Evolutionary conservation across 2,329 filamentous ascomycete species (phyloP).

Genomic region (Proliferodiscus dingleyae): DNA sequence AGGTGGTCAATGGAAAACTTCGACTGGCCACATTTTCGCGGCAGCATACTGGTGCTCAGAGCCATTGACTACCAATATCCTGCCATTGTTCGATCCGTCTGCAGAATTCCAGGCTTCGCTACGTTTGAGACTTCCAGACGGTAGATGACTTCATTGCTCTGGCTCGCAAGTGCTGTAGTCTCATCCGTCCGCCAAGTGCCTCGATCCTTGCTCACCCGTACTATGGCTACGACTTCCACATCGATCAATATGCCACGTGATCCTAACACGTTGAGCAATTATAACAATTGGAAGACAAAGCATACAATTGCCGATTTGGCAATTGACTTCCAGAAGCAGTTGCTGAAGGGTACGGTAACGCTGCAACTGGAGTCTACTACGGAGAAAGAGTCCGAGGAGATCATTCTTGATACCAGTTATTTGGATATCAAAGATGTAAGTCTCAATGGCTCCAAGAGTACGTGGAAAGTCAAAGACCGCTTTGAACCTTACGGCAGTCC

Average conservation of each 20-base stretch:
- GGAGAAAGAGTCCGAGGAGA: slow-evolving; percentile 65
- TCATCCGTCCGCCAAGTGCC: slow-evolving; percentile 15
- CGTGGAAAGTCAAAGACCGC: slow-evolving; percentile 62
- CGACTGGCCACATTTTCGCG: too few relatives aligned
- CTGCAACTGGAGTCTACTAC: slow-evolving; percentile 75
- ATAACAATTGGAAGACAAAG: slow-evolving; percentile 77
- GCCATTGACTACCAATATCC: too few relatives aligned
- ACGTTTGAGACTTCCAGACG: not conserved
- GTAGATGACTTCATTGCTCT: slow-evolving; percentile 19
- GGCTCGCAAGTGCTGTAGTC: slow-evolving; percentile 14
- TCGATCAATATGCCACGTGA: slow-evolving; percentile 50
- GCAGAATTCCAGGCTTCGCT: not conserved
- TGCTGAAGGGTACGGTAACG: slow-evolving; percentile 70
- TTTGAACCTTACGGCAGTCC: slow-evolving; percentile 71
- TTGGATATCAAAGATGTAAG: slow-evolving; percentile 69
- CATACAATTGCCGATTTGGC: slow-evolving; percentile 79
- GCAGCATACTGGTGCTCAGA: too few relatives aligned
- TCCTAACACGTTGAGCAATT: slow-evolving; percentile 89
- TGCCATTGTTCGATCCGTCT: too few relatives aligned
- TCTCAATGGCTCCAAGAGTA: slow-evolving; percentile 57
- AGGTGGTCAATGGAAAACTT: too few relatives aligned
- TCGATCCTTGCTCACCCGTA: slow-evolving; percentile 13
- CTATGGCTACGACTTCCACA: too few relatives aligned
- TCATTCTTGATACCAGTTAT: slow-evolving; percentile 84
- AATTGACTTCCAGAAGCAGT: slow-evolving; percentile 77